Evolutionary conservation across 1,139 yeast genomes (phyloP).

Genomic region (Geotrichum citri-aurantii): DNA sequence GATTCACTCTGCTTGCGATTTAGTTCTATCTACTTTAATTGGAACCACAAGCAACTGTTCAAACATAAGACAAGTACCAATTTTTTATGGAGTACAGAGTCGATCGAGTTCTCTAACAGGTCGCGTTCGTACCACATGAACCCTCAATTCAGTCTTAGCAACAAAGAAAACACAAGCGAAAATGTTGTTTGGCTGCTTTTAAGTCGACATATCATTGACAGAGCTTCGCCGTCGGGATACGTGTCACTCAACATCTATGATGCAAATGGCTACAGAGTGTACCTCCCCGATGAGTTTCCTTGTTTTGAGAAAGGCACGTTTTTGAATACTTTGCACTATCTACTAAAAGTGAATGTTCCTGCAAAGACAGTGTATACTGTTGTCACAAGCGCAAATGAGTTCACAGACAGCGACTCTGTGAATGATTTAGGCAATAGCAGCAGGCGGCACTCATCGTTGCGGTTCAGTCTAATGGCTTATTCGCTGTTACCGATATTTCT

Average conservation of each 20-base stretch:
- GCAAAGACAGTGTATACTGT: constrained; percentile 24
- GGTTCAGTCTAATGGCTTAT: constrained; percentile 40
- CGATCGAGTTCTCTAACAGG: constrained; percentile 16
- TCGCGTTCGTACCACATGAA: constrained; percentile 33
- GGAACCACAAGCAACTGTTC: constrained; percentile 48
- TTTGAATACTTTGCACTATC: constrained; percentile 30
- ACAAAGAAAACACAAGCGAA: constrained; percentile 32
- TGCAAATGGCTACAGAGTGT: constrained; percentile 19
- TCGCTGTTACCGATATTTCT: constrained; percentile 34
- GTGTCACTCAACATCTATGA: constrained; percentile 27
- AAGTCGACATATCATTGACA: constrained; percentile 31
- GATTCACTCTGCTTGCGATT: constrained; percentile 43
- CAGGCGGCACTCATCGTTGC: constrained; percentile 23
- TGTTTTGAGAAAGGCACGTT: constrained; percentile 25
- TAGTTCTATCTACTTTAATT: constrained; percentile 57
- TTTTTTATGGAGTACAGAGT: constrained; percentile 33
- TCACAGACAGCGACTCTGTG: constrained; percentile 26
- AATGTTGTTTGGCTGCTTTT: constrained; percentile 48
- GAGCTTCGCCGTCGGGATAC: constrained; percentile 20
- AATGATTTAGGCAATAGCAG: constrained; percentile 32
- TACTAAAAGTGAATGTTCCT: constrained; percentile 27
- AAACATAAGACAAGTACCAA: constrained; percentile 31
- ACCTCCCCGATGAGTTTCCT: constrained; percentile 21
- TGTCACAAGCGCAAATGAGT: constrained; percentile 31
- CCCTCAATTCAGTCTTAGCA: constrained; percentile 48